These are phyloP conservation scores for Fusarium sp. DNA, from an alignment of 2,329 filamentous ascomycete species.

Conservation along the genomic window DNA sequence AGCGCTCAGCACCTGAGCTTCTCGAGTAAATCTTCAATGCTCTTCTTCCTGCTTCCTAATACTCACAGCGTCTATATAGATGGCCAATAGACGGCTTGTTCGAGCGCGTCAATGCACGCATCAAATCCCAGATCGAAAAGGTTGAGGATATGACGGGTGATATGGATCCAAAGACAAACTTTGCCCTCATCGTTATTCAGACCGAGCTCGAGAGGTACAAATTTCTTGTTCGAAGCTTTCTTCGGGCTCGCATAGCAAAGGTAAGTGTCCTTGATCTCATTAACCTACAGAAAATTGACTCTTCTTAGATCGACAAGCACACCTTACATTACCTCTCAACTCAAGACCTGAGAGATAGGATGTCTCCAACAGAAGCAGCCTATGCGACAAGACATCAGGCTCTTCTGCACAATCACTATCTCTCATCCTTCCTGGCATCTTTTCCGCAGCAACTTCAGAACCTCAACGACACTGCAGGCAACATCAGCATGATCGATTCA, in stretches of 20 bases:
- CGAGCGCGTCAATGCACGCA: slow-evolving; percentile 79
- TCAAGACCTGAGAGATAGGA: slow-evolving; percentile 62
- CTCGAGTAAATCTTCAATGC: slow-evolving; percentile 66
- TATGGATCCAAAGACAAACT: slow-evolving; percentile 91
- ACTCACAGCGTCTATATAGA: slow-evolving; percentile 57
- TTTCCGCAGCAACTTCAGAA: slow-evolving; percentile 84
- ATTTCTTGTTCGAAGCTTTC: slow-evolving; percentile 84
- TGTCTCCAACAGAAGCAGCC: slow-evolving; percentile 80
- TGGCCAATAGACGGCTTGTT: slow-evolving; percentile 79
- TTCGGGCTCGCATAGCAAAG: slow-evolving; percentile 89
- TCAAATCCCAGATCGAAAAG: slow-evolving; percentile 74
- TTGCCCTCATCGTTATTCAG: slow-evolving; percentile 92
- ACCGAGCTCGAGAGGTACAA: slow-evolving; percentile 96
- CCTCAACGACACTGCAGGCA: slow-evolving; percentile 89
- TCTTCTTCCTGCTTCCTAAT: not conserved
- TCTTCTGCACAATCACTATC: slow-evolving; percentile 85
- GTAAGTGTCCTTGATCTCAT: slow-evolving; percentile 53
- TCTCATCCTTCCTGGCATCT: slow-evolving; percentile 81
- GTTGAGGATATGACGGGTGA: slow-evolving; percentile 82
- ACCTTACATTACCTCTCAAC: slow-evolving; percentile 76
- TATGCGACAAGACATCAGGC: slow-evolving; percentile 89
- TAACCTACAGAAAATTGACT: not conserved
- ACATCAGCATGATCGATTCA: slow-evolving; percentile 89
- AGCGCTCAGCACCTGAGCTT: slow-evolving; percentile 89
- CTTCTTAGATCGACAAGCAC: slow-evolving; percentile 76